Conservation (phyloP, 495 filamentous ascomycete genomes). For the Annulohypoxylon nitens region DNA sequence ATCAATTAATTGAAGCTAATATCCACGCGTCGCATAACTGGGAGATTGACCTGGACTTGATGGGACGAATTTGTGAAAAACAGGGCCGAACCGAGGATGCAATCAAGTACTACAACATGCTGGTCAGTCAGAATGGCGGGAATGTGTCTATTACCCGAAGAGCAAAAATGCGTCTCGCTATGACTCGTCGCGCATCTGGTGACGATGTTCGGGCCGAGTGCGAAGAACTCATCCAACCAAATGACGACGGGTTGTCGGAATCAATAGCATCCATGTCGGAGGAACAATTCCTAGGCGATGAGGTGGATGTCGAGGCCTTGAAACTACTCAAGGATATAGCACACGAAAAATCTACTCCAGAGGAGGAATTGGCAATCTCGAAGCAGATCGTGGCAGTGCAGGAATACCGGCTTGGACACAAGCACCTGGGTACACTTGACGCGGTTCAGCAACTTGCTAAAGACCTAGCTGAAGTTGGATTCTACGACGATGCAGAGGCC, state of each 20-base stretch:
- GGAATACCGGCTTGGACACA: constrained; percentile 13
- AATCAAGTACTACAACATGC: neutral
- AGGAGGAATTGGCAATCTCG: constrained; percentile 8
- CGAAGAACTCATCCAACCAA: constrained; percentile 4
- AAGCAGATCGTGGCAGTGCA: constrained; percentile 10
- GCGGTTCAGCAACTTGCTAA: constrained; percentile 3
- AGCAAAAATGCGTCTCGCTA: constrained; percentile 10
- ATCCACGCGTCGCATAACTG: constrained; percentile 2
- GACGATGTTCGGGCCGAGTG: constrained; percentile 9
- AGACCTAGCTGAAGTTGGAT: constrained; percentile 13
- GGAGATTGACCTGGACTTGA: constrained; percentile 11
- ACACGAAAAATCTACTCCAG: neutral
- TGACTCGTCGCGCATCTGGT: constrained; percentile 12
- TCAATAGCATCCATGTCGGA: neutral
- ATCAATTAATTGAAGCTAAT: neutral
- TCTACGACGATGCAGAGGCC: constrained; percentile 16
- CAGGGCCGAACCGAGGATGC: constrained; percentile 5
- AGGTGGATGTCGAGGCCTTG: neutral
- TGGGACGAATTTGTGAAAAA: constrained; percentile 1
- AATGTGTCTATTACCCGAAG: neutral
- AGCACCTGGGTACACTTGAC: neutral
- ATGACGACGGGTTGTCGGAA: neutral
- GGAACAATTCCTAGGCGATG: neutral
- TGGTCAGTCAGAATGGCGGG: constrained; percentile 1
- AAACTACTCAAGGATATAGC: neutral